Evolutionary conservation across 192 early-diverging fungal species (phyloP).

Genomic region (Polychytrium aggregatum): DNA sequence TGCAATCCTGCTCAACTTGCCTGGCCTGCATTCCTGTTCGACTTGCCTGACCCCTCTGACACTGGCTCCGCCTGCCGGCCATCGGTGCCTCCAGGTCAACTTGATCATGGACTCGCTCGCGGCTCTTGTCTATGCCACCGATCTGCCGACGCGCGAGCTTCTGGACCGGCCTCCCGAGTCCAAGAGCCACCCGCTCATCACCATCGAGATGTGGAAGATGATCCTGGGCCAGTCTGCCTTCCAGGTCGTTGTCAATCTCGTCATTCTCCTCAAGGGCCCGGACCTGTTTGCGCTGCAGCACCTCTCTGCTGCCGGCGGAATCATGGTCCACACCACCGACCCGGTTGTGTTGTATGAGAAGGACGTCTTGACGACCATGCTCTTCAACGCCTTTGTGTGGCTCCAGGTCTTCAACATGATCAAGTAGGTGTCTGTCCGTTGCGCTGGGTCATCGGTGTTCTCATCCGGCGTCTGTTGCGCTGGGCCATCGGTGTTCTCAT

Average conservation of each 20-base stretch:
- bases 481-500: no score
- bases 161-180: constrained; percentile 67
- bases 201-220: constrained; percentile 82
- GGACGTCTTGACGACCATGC: constrained; percentile 42
- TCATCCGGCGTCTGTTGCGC: no score
- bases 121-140: constrained; percentile 93
- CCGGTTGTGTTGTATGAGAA: not conserved
- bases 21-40: no score
- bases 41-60: no score
- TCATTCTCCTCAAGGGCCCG: constrained; percentile 13
- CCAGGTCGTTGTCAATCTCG: constrained; percentile 70
- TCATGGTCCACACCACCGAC: not conserved
- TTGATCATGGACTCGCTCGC: constrained; percentile 99
- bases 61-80: no score
- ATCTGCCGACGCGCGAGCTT: constrained; percentile 78
- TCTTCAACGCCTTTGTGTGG: constrained; percentile 93
- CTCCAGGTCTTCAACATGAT: constrained; percentile 92
- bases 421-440: no score
- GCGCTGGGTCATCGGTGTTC: no score
- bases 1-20: no score
- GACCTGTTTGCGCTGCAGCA: no score
- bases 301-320: no score
- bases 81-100: no score
- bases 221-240: constrained; percentile 82
- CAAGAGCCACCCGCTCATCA: constrained; percentile 69